phyloP scores from a whole-genome alignment of 2,329 filamentous ascomycete genomes.

The Mariannaea sp. region DNA sequence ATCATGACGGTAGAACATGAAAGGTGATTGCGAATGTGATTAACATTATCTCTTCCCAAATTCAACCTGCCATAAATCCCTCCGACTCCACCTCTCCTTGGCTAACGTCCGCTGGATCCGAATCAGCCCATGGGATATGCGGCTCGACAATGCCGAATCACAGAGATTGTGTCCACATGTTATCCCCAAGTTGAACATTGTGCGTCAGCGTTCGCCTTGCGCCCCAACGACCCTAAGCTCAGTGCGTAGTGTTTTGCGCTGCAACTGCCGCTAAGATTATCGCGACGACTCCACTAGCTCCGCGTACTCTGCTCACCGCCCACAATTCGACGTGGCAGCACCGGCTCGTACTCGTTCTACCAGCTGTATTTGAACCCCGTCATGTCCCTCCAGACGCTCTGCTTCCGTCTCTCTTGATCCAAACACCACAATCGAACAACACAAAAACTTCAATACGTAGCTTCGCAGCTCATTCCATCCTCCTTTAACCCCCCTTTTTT shows the following conservation, averaged over 20 bases:
- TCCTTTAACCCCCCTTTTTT: neutral
- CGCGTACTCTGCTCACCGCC: slow-evolving; percentile 25
- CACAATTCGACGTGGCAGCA: slow-evolving; percentile 13
- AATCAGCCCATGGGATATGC: slow-evolving; percentile 14
- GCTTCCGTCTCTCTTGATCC: slow-evolving; percentile 1
- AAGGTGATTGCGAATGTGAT: too few species aligned
- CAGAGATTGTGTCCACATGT: neutral
- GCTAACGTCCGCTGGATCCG: slow-evolving; percentile 14
- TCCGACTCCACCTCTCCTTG: neutral
- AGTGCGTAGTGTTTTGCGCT: too few species aligned
- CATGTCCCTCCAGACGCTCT: slow-evolving; percentile 10
- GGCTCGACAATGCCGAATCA: neutral
- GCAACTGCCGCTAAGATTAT: slow-evolving; percentile 37
- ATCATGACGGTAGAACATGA: too few species aligned
- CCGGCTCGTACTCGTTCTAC: slow-evolving; percentile 11
- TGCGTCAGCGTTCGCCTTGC: slow-evolving; percentile 10
- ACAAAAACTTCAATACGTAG: slow-evolving; percentile 1
- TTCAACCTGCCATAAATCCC: slow-evolving; percentile 5
- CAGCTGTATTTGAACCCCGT: slow-evolving; percentile 22
- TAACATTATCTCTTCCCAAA: neutral
- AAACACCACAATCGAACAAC: slow-evolving; percentile 17
- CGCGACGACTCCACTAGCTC: slow-evolving; percentile 32
- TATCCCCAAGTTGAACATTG: neutral
- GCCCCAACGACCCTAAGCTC: slow-evolving; percentile 10
- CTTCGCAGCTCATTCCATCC: neutral